Base-by-base conservation (phyloP, 106 monocot species). In the Cymbidium sinense region DNA sequence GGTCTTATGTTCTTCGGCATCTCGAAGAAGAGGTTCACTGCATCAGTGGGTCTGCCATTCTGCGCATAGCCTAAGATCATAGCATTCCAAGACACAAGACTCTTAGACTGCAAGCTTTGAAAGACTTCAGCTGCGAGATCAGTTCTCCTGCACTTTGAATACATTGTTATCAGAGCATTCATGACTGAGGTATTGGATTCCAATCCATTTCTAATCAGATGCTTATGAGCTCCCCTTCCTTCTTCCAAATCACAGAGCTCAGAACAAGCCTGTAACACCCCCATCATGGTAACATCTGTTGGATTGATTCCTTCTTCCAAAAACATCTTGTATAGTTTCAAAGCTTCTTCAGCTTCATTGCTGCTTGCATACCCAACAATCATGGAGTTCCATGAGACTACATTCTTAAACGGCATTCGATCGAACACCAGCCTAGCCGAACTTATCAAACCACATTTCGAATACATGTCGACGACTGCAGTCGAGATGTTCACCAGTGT, bases 101-200 rank as follows among this genome's bases (percentile, higher is more conserved):
- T 95, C 65, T 83, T 92, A 0, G 3, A 39, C 18, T 25, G 43
- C 79, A 95, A 58, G 13, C 52, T 77, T 19, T 84, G 72, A 54
- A 95, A 95, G 4, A 88, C 79, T 18, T 88, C 61, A 4, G 31
- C 67, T 7, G 89, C 91, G 25, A 87, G 82, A 70, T 89, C 95
- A 20, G 78, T 29, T 36, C 86, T 82, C 69, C 86, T 88, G 77
- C 95, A 92, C 64, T 90, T 95, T 12, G 85, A 84, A 75, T 95
- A 95, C 92, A 89, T 95, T 12, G 91, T 90, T 75, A 95, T 90
- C 19, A 95, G 78, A 21, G 88, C 75, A 78, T 95, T 95, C 88
- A 82, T 78, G 5, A 90, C 88, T 2, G 88, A 83, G 4, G 78
- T 74, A 77, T 88, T 77, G 2, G 81, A 76, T 23, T 77, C 79